Evolutionary conservation across 2,329 filamentous ascomycete genomes (phyloP), one percentile per base, ranked within the genome.

Genomic region (Blastomyces silverae): DNA sequence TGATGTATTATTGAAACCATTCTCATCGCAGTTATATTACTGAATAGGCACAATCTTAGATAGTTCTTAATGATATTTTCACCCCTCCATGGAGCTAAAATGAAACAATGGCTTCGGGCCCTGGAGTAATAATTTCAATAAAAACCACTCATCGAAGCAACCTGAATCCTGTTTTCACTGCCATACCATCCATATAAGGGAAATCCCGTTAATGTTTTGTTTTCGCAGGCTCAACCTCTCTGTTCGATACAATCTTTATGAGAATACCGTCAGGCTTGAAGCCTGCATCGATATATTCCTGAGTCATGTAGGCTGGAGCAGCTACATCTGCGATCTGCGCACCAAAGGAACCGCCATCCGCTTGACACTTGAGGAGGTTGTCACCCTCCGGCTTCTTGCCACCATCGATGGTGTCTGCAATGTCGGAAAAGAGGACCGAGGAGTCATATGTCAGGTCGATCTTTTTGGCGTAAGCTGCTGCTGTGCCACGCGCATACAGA

Each of bases 371-470:
- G 31, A 58, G 42, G 42, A 64, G 3, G 34, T 37, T 39, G 17
- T 28, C 11, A 31, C 44, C 25, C 37, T 59, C 58, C 2, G 22
- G 10, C 2, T 37, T 37, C 7, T 15, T 44, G 25, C 62, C 62
- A 42, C 62, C 62, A 28, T 64, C 62, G 15, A 64, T 64, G n/a
- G 62, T 60, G 53, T 64, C 46, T 64, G 62, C 62, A 59, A 64
- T 59, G 34, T 64, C 62, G 17, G 58, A 55, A 60, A 58, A 64
- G 34, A 63, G 62, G n/a, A 63, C 50, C 10, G 62, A 63, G 25
- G 62, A 63, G 28, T 63, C 37, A 20, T 63, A 63, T 8, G 15
- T 57, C 62, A 63, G 48, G 62, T 64, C 25, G 42, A 42, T 48
- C 55, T 64, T 64, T 61, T 64, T 64, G 37, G 62, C 62, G 22